Percentiles rank a stretch among this genome's conserved stretches.
phyloP scores from a whole-genome alignment of 352 stramenopile genomes.

The Phytophthora pluvialis region DNA sequence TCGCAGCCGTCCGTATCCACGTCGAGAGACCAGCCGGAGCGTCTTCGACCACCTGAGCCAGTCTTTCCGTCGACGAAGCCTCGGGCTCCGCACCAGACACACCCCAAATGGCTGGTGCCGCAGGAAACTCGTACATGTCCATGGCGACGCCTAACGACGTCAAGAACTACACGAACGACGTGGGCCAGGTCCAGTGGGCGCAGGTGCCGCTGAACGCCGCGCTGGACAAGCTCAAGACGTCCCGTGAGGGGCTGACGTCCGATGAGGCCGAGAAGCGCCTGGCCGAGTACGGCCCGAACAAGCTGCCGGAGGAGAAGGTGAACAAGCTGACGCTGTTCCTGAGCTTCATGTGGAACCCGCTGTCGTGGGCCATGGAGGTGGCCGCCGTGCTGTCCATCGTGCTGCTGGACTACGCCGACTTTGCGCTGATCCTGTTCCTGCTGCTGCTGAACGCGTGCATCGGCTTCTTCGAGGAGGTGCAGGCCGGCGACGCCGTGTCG shows the following conservation, averaged over 20 bases:
- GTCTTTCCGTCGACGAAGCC: conserved; percentile 25
- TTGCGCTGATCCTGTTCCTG: conserved; percentile 73
- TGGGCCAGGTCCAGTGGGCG: conserved; percentile 79
- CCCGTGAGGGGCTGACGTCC: conserved; percentile 71
- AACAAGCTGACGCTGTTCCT: conserved; percentile 85
- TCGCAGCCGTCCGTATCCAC: conserved; percentile 22
- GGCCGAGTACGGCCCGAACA: conserved; percentile 82
- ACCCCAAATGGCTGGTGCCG: conserved; percentile 56
- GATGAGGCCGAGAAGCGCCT: conserved; percentile 78
- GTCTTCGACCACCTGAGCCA: conserved; percentile 16
- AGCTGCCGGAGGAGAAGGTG: conserved; percentile 77
- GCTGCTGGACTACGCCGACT: conserved; percentile 80
- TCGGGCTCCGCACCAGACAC: conserved; percentile 32
- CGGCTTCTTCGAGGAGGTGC: conserved; percentile 84
- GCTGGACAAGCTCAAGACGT: conserved; percentile 84
- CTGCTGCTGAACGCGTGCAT: conserved; percentile 79
- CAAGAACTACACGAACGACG: conserved; percentile 84
- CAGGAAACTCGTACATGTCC: conserved; percentile 74
- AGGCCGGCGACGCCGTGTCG: conserved; percentile 88
- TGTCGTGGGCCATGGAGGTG: conserved; percentile 86
- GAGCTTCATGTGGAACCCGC: conserved; percentile 84
- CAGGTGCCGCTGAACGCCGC: conserved; percentile 78
- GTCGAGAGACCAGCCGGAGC: conserved; percentile 34
- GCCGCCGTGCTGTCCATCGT: conserved; percentile 77
- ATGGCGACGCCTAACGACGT: conserved; percentile 78